phyloP scores from a whole-genome alignment of 495 filamentous ascomycete genomes.

The Astrocystis sublimbata region DNA sequence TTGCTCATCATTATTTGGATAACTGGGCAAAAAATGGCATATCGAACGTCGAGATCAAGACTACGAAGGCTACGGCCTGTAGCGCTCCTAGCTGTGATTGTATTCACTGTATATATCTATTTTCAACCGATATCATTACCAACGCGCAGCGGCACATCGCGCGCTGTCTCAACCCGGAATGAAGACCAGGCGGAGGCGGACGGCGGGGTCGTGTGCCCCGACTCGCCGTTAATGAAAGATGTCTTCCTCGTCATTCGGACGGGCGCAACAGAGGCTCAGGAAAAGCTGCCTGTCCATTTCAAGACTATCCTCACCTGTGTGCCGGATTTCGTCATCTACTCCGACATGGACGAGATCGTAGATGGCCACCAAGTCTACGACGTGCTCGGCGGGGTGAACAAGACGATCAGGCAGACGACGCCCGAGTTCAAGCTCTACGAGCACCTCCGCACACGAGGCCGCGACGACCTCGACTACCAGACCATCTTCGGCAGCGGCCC shows the following conservation, averaged over 20 bases:
- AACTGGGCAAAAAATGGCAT: constrained; percentile 12
- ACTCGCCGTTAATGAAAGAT: constrained; percentile 19
- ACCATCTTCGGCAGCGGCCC: constrained; percentile 13
- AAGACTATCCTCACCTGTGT: constrained; percentile 19
- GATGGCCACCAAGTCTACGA: constrained; percentile 16
- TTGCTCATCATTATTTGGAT: not conserved
- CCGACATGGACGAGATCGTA: constrained; percentile 19
- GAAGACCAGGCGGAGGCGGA: no score
- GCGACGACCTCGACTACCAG: constrained; percentile 13
- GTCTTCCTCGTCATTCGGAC: constrained; percentile 17
- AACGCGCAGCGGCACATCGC: not conserved
- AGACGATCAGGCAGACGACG: constrained; percentile 9
- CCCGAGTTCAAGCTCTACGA: constrained; percentile 19
- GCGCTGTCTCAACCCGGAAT: not conserved
- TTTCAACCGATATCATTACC: constrained; percentile 1
- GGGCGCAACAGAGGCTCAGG: constrained; percentile 16
- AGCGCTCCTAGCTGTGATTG: not conserved
- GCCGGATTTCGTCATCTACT: constrained; percentile 18
- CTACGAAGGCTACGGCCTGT: constrained; percentile 11
- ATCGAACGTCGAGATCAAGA: constrained; percentile 10
- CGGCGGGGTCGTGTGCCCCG: constrained; percentile 12
- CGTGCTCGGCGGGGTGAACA: constrained; percentile 13
- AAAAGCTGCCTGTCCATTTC: constrained; percentile 16
- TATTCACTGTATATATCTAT: constrained; percentile 11
- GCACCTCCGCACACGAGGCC: constrained; percentile 13